Evolutionary conservation across 352 stramenopile species (phyloP), one percentile per base, ranked within the genome.

Genomic region (Globisporangium nunn): DNA sequence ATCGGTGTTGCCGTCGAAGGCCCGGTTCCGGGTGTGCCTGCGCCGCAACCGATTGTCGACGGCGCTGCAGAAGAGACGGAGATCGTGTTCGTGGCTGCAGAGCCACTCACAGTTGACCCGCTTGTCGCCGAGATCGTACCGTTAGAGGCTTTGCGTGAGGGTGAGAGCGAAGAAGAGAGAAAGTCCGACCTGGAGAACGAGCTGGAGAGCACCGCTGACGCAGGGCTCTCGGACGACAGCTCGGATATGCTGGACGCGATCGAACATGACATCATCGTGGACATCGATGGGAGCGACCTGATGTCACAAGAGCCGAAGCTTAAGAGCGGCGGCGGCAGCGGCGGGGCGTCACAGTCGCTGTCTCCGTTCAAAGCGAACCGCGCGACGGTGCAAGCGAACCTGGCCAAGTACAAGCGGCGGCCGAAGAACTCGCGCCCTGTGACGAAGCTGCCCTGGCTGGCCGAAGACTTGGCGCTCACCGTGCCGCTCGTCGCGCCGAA

Each of bases 401-500:
- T 88, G 41, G 73, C 78, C 11, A 91, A 88, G 62, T 91, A 89
- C 66, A 77, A 85, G 54, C 85, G 85, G 50, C 85, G 87, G 59
- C 68, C 77, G 17, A 91, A 93, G 60, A 87, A 78, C 57, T 63
- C 66, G n/a, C 70, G 74, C 12, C 66, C 75, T 4, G 56, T 90
- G 11, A 65, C 66, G 6, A 91, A 90, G 60, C 56, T 95, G 41
- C 81, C 82, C 4, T 68, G 66, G 31, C 71, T 95, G 12, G 66
- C 51, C 41, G 85, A 95, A 66, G 58, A 72, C 28, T 58, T 69
- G 49, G 79, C 79, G 6, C 61, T 87, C 39, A 95, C 85, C 1
- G 79, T 95, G n/a, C 82, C 85, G 2, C 57, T 95, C 15, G 64
- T 87, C 3, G 85, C 84, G 3, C 85, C 85, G 4, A 88, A 88